Evolutionary conservation across 345 rosid genomes (phyloP), one percentile per base, ranked within the genome.

Genomic region (Aquilaria yunnanensis): DNA sequence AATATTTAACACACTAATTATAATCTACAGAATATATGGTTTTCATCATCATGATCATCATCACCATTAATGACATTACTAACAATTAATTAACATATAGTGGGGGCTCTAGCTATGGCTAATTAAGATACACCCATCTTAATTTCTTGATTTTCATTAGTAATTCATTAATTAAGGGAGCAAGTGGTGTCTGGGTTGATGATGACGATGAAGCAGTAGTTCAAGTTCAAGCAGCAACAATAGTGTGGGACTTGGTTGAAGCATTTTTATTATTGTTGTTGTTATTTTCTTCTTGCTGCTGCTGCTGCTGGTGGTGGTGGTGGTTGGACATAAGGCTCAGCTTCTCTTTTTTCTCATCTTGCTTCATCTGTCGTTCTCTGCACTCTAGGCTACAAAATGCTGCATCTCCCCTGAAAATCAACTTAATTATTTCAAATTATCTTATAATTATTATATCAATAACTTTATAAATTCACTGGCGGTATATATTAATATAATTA

Each of bases 331-430:
- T 23, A 29, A 45, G 57, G 57, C 59, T 63, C 52, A 34, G 61
- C 70, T 69, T 69, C 58, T 75, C 81, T 67, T 75, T 78, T 66
- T 66, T 71, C 74, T 83, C 85, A 63, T 92, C 96, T 54, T 78
- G 80, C 74, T 87, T 79, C 64, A 89, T 87, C 72, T 79, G 85
- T 56, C 81, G 64, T 60, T 83, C 98, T 78, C 98, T 82, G 77
- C 96, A 92, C 72, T 83, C 92, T 70, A 59, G 67, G 62, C 96
- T 85, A 62, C 98, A 92, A 80, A 92, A 92, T 13, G 92, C 98
- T 47, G 84, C 71, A 53, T 92, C 92, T 50, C 98, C 96, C 82
- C 96, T 86, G 79, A 30, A 51, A n/a, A 31, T 1, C 14, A 64
- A 43, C 1, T 37, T 30, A 51, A 51, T 12, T 14, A 14, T 4